phyloP scores from a whole-genome alignment of 2,329 filamentous ascomycete genomes.

The Penicillium sp. region DNA sequence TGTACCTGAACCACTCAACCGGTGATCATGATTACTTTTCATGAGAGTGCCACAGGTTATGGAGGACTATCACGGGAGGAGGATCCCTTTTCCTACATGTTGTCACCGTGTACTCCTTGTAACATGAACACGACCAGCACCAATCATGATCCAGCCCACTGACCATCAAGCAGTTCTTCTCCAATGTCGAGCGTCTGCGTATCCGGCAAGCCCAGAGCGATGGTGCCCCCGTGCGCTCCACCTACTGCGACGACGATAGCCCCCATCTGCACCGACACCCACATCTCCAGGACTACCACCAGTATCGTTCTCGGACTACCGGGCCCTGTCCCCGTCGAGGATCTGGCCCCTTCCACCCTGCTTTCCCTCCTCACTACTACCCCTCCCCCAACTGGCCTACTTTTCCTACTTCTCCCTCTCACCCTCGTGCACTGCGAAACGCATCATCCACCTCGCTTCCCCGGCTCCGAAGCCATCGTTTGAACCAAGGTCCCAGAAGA shows the following conservation, averaged over 20 bases:
- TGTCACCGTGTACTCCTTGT: no score
- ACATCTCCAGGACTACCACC: neutral
- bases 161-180: conserved; percentile 30
- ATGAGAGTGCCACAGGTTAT: no score
- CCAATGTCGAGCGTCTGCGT: conserved; percentile 36
- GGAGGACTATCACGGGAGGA: no score
- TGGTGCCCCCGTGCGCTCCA: conserved; percentile 14
- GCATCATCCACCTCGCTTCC: conserved; percentile 6
- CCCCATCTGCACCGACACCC: neutral
- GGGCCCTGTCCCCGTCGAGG: conserved; percentile 10
- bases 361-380: neutral
- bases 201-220: conserved; percentile 30
- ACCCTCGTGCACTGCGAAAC: conserved; percentile 11
- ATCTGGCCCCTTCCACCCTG: conserved; percentile 13
- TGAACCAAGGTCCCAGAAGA: conserved; percentile 7
- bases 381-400: neutral
- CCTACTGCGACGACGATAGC: conserved; percentile 15
- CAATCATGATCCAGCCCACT: conserved; percentile 9
- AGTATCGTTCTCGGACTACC: conserved; percentile 11
- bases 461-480: conserved; percentile 7
- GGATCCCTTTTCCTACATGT: no score
- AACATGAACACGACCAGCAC: neutral
- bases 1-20: no score
- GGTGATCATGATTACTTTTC: no score
- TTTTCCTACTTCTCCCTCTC: conserved; percentile 4